Conservation (phyloP, 2,329 filamentous ascomycete genomes). For the Bisporella sp. region DNA sequence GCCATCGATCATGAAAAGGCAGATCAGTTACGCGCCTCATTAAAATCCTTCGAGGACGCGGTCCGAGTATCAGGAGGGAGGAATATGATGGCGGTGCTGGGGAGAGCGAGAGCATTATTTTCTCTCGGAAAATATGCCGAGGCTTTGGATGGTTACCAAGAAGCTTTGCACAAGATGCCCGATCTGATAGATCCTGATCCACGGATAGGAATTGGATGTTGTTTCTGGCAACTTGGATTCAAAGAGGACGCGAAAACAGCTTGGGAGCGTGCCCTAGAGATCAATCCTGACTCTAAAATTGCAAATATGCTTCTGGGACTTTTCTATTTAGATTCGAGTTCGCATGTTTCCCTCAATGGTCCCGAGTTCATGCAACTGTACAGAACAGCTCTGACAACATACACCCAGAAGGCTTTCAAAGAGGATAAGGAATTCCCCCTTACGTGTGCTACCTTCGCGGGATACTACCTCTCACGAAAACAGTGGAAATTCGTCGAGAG, state of each 20-base stretch:
- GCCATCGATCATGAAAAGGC: constrained; percentile 63
- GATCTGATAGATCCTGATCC: constrained; percentile 88
- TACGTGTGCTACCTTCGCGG: constrained; percentile 83
- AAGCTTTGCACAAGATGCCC: constrained; percentile 78
- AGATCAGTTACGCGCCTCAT: constrained; percentile 74
- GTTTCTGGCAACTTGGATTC: constrained; percentile 92
- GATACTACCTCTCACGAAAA: constrained; percentile 82
- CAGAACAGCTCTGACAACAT: constrained; percentile 90
- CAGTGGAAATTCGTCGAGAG: constrained; percentile 75
- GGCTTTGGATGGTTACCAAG: constrained; percentile 78
- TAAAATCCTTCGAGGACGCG: constrained; percentile 94
- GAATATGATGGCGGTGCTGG: constrained; percentile 89
- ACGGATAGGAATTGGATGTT: constrained; percentile 91
- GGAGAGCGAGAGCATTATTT: constrained; percentile 80
- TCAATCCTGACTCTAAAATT: constrained; percentile 77
- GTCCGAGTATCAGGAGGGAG: constrained; percentile 75
- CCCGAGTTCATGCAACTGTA: constrained; percentile 79
- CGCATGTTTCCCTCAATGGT: constrained; percentile 74
- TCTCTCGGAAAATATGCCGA: constrained; percentile 82
- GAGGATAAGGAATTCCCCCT: constrained; percentile 85
- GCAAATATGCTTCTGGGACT: constrained; percentile 86
- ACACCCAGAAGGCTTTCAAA: constrained; percentile 91
- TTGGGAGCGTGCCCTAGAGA: constrained; percentile 81
- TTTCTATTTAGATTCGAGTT: constrained; percentile 82
- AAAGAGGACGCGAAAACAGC: constrained; percentile 87